Percentiles rank a stretch among this genome's conserved stretches.
Conservation (phyloP, 768 basidiomycete genomes). For the Hortiboletus campestris region DNA sequence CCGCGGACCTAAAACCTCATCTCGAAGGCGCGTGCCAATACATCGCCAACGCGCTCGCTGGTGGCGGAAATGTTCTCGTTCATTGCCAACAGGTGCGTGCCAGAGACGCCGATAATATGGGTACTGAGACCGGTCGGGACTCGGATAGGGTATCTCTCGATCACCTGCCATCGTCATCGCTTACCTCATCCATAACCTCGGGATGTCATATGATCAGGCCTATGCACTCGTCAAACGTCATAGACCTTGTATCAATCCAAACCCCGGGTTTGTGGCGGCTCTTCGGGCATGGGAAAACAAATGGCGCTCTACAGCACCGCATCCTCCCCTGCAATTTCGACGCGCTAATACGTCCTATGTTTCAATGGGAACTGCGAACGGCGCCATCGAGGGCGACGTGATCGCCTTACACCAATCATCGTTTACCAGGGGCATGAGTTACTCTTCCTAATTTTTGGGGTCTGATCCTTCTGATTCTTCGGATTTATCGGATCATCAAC, state of each 20-base stretch:
- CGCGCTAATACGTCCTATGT: conserved; percentile 31
- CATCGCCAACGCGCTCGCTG: conserved; percentile 59
- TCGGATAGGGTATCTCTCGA: conserved; percentile 68
- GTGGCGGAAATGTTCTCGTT: conserved; percentile 67
- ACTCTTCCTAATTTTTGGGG: conserved; percentile 9
- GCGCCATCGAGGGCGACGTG: neutral
- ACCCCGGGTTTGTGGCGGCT: conserved; percentile 67
- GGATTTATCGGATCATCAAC: neutral
- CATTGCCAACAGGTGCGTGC: conserved; percentile 76
- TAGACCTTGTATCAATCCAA: conserved; percentile 74
- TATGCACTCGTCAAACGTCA: conserved; percentile 57
- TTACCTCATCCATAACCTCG: conserved; percentile 73
- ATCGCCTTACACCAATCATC: conserved; percentile 6
- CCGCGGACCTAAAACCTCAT: conserved; percentile 63
- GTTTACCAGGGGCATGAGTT: conserved; percentile 28
- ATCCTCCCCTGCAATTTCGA: conserved; percentile 23
- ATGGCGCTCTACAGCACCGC: conserved; percentile 24
- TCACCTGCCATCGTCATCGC: conserved; percentile 75
- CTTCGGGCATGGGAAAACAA: conserved; percentile 56
- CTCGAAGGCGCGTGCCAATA: conserved; percentile 66
- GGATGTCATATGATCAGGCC: conserved; percentile 71
- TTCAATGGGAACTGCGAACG: neutral
- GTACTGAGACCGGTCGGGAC: neutral
- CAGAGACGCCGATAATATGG: neutral
- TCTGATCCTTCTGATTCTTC: neutral